These are phyloP conservation scores for Nemania serpens DNA, from an alignment of 2,329 filamentous ascomycete genomes.

Conservation along the genomic window DNA sequence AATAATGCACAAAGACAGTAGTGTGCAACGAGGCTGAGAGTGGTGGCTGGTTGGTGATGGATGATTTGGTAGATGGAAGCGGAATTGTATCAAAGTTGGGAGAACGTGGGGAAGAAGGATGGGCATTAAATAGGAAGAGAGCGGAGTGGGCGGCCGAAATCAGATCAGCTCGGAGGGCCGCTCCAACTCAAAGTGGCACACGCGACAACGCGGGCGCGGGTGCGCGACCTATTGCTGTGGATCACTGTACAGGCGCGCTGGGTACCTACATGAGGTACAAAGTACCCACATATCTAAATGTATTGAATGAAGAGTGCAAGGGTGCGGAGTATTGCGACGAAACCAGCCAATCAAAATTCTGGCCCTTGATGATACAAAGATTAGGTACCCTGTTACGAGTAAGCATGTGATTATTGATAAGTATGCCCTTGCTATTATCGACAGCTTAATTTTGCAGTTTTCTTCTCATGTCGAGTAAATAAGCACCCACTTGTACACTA, in stretches of 20 bases:
- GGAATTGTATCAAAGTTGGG: slow-evolving; percentile 29
- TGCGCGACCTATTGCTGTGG: slow-evolving; percentile 24
- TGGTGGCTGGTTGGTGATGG: slow-evolving; percentile 22
- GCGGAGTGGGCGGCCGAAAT: slow-evolving; percentile 35
- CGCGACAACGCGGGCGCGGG: slow-evolving; percentile 11
- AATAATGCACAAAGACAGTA: slow-evolving; percentile 24
- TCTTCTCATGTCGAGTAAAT: too few species aligned
- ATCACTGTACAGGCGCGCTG: slow-evolving; percentile 10
- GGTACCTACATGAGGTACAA: not conserved
- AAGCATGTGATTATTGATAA: too few species aligned
- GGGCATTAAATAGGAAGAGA: slow-evolving; percentile 36
- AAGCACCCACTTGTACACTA: too few species aligned
- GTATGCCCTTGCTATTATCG: slow-evolving; percentile 4
- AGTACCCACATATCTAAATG: not conserved
- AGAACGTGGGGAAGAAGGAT: slow-evolving; percentile 37
- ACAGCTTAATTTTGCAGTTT: too few species aligned
- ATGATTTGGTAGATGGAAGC: slow-evolving; percentile 27
- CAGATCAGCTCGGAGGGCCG: slow-evolving; percentile 40
- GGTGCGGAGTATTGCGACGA: not conserved
- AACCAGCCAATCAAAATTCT: slow-evolving; percentile 25
- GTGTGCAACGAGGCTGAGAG: slow-evolving; percentile 33
- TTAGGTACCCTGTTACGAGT: too few species aligned
- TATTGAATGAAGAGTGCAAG: not conserved
- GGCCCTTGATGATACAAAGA: not conserved
- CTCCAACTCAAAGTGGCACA: not conserved